Percentiles rank a stretch among this genome's conserved stretches.
These are phyloP conservation scores for Podaxis sp. DNA, from an alignment of 768 basidiomycete species.

Conservation along the genomic window DNA sequence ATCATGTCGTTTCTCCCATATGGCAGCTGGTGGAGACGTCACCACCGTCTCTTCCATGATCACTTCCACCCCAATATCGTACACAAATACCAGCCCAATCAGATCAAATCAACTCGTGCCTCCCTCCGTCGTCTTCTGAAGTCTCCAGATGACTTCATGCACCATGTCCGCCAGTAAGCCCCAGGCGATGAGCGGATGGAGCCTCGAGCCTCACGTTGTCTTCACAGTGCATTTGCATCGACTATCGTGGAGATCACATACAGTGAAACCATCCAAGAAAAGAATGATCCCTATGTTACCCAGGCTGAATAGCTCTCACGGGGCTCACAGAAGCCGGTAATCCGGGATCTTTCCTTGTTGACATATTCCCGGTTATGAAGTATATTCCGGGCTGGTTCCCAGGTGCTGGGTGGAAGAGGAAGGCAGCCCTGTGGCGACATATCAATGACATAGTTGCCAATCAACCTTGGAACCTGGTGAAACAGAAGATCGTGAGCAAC, in stretches of 20 bases:
- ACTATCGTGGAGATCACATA: slow-evolving; percentile 31
- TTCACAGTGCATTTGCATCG: slow-evolving; percentile 31
- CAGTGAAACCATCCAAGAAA: slow-evolving; percentile 26
- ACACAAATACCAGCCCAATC: slow-evolving; percentile 2
- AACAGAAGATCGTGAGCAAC: slow-evolving; percentile 27
- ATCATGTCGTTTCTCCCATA: slow-evolving; percentile 47
- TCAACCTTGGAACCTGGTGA: slow-evolving; percentile 29
- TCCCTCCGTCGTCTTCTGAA: slow-evolving; percentile 36
- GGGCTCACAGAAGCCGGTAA: slow-evolving; percentile 25
- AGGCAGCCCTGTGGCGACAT: slow-evolving; percentile 29
- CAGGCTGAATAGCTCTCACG: slow-evolving; percentile 27
- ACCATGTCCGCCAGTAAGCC: slow-evolving; percentile 44
- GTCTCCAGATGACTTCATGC: slow-evolving; percentile 34
- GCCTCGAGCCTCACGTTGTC: not conserved
- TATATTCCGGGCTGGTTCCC: slow-evolving; percentile 39
- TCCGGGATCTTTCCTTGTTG: slow-evolving; percentile 34
- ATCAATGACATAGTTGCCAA: slow-evolving; percentile 29
- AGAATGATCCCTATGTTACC: slow-evolving; percentile 33
- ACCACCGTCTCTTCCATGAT: slow-evolving; percentile 31
- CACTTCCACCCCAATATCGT: slow-evolving; percentile 15
- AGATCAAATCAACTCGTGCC: slow-evolving; percentile 6
- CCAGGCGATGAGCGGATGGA: not conserved
- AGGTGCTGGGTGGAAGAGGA: slow-evolving; percentile 34
- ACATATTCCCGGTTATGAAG: slow-evolving; percentile 30
- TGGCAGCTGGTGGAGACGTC: slow-evolving; percentile 38